phyloP scores from a whole-genome alignment of 306 rosid genomes.

The Prunus davidiana region DNA sequence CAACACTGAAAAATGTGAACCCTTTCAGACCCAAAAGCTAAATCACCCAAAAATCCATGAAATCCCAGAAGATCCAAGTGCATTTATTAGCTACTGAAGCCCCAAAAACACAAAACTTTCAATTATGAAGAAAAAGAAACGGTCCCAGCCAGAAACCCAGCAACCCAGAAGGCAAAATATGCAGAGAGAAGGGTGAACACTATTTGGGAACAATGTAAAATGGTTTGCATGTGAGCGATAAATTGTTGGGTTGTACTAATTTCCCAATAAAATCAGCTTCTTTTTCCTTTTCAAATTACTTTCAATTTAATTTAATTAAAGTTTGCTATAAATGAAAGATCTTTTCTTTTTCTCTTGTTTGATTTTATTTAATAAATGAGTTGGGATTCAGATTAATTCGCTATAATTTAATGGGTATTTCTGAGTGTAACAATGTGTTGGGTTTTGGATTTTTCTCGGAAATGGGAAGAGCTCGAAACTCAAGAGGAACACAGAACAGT shows the following conservation, averaged over 20 bases:
- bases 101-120: not conserved
- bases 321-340: not conserved
- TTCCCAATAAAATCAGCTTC: slow-evolving; percentile 31
- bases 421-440: not conserved
- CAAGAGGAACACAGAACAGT: slow-evolving; percentile 16
- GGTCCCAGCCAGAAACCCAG: slow-evolving; percentile 10
- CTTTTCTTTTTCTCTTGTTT: not conserved
- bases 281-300: not conserved
- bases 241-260: slow-evolving; percentile 17
- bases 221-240: slow-evolving; percentile 31
- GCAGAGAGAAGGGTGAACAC: slow-evolving; percentile 1
- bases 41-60: slow-evolving; percentile 4
- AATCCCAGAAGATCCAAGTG: slow-evolving; percentile 14
- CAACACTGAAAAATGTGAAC: slow-evolving; percentile 14
- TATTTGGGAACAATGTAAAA: slow-evolving; percentile 28
- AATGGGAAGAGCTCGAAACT: slow-evolving; percentile 30
- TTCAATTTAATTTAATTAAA: not conserved
- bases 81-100: not conserved
- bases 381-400: not conserved
- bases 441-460: slow-evolving; percentile 29
- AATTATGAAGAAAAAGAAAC: not conserved
- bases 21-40: slow-evolving; percentile 7
- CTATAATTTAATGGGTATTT: not conserved
- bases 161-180: not conserved
- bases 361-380: not conserved